Evolutionary conservation across 257 asterid genomes (phyloP).

Genomic region (Petunia axillaris): DNA sequence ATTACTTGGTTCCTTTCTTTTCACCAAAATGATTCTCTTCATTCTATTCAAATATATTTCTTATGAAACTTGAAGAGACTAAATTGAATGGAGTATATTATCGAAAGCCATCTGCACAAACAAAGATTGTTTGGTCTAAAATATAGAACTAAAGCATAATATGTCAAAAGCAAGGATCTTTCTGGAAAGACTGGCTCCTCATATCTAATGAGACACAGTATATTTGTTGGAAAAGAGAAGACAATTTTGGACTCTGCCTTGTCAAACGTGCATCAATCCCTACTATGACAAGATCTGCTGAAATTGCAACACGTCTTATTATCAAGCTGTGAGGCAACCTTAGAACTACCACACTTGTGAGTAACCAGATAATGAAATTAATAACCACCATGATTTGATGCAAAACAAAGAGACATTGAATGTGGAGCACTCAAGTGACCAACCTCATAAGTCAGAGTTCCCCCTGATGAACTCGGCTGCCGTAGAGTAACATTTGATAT

Average conservation of each 20-base stretch:
- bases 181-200: background rate
- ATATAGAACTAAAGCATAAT: background rate
- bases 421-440: background rate
- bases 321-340: background rate
- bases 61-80: background rate
- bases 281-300: background rate
- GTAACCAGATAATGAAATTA: background rate
- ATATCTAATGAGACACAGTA: background rate
- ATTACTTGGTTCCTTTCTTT: background rate
- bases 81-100: background rate
- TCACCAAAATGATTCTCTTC: background rate
- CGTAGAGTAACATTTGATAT: slow-evolving; percentile 74
- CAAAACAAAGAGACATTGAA: background rate
- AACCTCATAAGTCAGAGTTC: slow-evolving; percentile 84
- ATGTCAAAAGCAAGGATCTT: background rate
- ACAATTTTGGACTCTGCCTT: background rate
- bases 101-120: background rate
- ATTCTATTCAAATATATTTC: background rate
- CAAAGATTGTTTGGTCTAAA: background rate
- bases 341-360: background rate
- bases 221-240: background rate
- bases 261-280: background rate
- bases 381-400: background rate
- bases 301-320: background rate
- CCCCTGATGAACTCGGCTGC: slow-evolving; percentile 79